phyloP scores from a whole-genome alignment of 176 grass and related monocot species.

The Thinopyrum elongatum region DNA sequence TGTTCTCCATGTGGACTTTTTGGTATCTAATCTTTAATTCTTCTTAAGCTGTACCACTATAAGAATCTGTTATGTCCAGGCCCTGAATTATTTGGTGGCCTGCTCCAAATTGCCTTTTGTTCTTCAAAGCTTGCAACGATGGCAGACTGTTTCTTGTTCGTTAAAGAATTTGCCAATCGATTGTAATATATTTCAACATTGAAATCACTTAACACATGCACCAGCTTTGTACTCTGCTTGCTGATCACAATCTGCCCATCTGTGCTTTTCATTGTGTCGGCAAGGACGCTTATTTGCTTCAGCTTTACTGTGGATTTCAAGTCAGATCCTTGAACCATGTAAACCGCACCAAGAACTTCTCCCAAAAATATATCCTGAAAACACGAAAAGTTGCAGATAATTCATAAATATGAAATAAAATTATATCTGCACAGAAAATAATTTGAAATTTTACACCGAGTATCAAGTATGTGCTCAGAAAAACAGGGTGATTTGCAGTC shows the following conservation, averaged over 20 bases:
- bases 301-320: constrained; percentile 22
- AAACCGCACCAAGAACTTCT: constrained; percentile 66
- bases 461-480: background rate
- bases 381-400: background rate
- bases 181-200: constrained; percentile 39
- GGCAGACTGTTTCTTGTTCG: constrained; percentile 41
- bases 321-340: constrained; percentile 43
- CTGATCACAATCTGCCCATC: constrained; percentile 45
- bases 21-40: background rate
- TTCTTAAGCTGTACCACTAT: background rate
- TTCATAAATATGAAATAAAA: background rate
- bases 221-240: constrained; percentile 17
- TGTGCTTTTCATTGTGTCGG: constrained; percentile 17
- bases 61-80: background rate
- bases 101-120: constrained; percentile 55
- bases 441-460: background rate
- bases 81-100: background rate
- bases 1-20: constrained; percentile 17
- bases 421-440: background rate
- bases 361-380: constrained; percentile 60
- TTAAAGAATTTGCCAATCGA: constrained; percentile 42
- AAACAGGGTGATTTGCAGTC: background rate
- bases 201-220: constrained; percentile 49
- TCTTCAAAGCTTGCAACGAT: constrained; percentile 61
- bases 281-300: constrained; percentile 29